Conservation (phyloP, 1,284 basidiomycete genomes). For the Melampsora larici-populina region DNA sequence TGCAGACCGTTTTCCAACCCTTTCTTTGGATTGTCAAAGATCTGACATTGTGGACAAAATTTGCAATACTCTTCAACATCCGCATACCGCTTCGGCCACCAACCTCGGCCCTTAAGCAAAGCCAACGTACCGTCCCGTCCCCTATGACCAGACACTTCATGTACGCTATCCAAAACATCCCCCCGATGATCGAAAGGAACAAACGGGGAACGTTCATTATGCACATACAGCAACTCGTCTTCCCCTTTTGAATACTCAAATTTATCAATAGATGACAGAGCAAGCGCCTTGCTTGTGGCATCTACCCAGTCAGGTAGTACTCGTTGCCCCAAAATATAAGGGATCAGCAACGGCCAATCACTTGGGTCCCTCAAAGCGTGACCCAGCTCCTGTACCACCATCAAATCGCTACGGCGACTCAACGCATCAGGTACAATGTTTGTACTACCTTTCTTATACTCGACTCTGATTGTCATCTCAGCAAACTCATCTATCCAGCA, state of each 20-base stretch:
- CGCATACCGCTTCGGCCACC: background rate
- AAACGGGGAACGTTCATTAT: slow-evolving; percentile 43
- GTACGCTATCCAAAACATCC: background rate
- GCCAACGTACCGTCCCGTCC: background rate
- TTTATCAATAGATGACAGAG: background rate
- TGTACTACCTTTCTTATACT: slow-evolving; percentile 54
- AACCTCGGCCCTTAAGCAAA: background rate
- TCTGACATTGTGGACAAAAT: background rate
- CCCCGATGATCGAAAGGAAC: background rate
- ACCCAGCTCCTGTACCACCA: background rate
- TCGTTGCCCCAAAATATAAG: background rate
- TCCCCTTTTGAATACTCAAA: background rate
- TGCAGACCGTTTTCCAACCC: background rate
- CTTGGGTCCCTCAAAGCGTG: background rate
- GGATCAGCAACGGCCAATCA: slow-evolving; percentile 8
- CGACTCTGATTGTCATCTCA: slow-evolving; percentile 52
- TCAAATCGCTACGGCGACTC: slow-evolving; percentile 46
- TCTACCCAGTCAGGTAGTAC: background rate
- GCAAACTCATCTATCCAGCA: slow-evolving; percentile 55
- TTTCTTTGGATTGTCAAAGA: background rate
- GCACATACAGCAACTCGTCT: background rate
- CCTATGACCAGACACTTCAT: background rate
- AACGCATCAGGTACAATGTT: slow-evolving; percentile 56
- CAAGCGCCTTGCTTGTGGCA: background rate
- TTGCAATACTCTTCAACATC: background rate